Evolutionary conservation across 208 protist genomes (phyloP).

Genomic region (Trypanosoma congolense): DNA sequence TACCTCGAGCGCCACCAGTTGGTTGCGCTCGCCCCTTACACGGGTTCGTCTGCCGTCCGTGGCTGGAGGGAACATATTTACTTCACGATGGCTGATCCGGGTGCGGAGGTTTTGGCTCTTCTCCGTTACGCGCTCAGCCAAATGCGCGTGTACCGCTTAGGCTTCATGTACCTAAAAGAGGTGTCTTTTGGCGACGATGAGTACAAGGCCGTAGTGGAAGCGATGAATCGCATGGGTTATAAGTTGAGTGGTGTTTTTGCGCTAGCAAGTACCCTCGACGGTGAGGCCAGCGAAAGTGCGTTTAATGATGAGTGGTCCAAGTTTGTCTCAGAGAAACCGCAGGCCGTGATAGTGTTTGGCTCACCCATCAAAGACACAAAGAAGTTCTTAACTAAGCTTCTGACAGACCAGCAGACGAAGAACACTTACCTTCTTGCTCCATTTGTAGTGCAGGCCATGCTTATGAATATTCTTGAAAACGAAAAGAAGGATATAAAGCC

Average conservation of each 20-base stretch:
- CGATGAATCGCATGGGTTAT: not conserved
- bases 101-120: not conserved
- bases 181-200: slow-evolving; percentile 4
- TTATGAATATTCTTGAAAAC: not conserved
- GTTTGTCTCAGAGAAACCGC: not conserved
- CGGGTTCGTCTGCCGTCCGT: not conserved
- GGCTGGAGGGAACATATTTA: slow-evolving; percentile 1
- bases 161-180: slow-evolving; percentile 7
- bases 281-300: not conserved
- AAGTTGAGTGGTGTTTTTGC: slow-evolving; percentile 2
- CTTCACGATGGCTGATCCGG: not conserved
- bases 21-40: slow-evolving; percentile 1
- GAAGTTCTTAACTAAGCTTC: not conserved
- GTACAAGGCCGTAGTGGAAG: not conserved
- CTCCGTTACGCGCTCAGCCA: slow-evolving; percentile 4
- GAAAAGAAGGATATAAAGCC: not conserved
- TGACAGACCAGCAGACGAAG: not conserved
- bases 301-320: not conserved
- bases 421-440: not conserved
- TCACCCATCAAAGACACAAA: not conserved
- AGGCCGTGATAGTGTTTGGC: not conserved
- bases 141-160: slow-evolving; percentile 1
- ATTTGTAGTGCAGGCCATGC: not conserved
- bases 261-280: not conserved
- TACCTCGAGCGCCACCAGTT: not conserved